Percentiles rank a stretch among this genome's conserved stretches.
Conservation (phyloP, 1,284 basidiomycete genomes). For the Heterobasidion annosum region DNA sequence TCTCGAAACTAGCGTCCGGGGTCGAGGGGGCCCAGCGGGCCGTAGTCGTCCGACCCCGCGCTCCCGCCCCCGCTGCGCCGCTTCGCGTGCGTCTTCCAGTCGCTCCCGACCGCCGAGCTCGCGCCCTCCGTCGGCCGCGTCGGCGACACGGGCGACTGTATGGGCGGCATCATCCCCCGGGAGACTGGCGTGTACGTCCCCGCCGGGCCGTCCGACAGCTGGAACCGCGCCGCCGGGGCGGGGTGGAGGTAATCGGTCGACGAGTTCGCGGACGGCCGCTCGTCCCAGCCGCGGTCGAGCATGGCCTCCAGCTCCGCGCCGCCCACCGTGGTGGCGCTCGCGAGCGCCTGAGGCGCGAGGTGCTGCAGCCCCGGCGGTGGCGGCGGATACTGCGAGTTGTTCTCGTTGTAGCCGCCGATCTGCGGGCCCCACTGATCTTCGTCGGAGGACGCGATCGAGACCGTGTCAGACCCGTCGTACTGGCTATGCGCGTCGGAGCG, state of each 20-base stretch:
- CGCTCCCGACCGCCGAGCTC: conserved; percentile 26
- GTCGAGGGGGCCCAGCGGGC: conserved; percentile 71
- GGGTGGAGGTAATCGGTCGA: conserved; percentile 12
- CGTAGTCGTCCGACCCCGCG: conserved; percentile 44
- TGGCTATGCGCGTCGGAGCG: conserved; percentile 44
- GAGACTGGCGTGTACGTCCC: conserved; percentile 47
- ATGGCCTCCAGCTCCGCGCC: conserved; percentile 80
- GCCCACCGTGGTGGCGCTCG: conserved; percentile 57
- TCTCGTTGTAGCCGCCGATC: conserved; percentile 85
- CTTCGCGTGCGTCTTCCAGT: conserved; percentile 33
- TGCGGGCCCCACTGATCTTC: conserved; percentile 91
- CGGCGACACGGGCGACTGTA: conserved; percentile 40
- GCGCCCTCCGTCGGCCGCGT: conserved; percentile 20
- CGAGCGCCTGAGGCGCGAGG: conserved; percentile 24
- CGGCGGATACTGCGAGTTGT: conserved; percentile 67
- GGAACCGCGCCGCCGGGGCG: conserved; percentile 40
- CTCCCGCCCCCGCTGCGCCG: conserved; percentile 34
- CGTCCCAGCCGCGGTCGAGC: conserved; percentile 83
- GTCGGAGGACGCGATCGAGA: conserved; percentile 78
- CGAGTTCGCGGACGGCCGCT: conserved; percentile 28
- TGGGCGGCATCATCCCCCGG: conserved; percentile 35
- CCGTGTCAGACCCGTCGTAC: conserved; percentile 66
- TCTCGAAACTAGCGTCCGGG: conserved; percentile 34
- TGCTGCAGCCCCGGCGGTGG: conserved; percentile 68
- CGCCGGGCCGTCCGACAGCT: conserved; percentile 44